These are phyloP conservation scores for Globisporangium solare DNA, from an alignment of 352 stramenopile genomes.

Conservation along the genomic window DNA sequence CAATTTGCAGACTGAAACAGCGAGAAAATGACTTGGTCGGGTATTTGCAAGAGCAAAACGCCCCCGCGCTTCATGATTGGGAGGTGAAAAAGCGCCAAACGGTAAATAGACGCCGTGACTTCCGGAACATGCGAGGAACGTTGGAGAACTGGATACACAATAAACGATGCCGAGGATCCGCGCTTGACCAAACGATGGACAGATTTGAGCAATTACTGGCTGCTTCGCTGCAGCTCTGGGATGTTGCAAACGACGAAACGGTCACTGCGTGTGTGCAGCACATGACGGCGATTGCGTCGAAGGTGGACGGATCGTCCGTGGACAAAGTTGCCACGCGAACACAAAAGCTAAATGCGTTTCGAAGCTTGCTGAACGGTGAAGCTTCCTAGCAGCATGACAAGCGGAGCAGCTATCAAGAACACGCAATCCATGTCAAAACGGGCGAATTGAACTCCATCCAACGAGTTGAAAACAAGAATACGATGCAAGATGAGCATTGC, in stretches of 20 bases:
- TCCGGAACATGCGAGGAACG: background rate
- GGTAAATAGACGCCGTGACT: background rate
- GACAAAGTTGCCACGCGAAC: background rate
- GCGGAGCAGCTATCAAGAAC: too few species aligned
- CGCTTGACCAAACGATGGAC: background rate
- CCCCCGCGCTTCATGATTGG: background rate
- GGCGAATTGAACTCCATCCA: too few species aligned
- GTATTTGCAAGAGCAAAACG: background rate
- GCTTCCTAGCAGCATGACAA: background rate
- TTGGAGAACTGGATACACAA: background rate
- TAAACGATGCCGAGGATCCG: background rate
- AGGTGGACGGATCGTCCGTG: background rate
- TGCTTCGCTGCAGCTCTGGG: background rate
- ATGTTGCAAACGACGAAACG: background rate
- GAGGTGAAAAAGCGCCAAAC: background rate
- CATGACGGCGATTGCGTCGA: background rate
- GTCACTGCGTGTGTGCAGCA: background rate
- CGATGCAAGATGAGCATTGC: too few species aligned
- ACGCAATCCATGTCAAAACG: too few species aligned
- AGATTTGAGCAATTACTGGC: background rate
- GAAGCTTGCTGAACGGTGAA: background rate
- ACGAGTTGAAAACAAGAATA: too few species aligned
- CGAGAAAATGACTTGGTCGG: background rate
- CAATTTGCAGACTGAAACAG: background rate
- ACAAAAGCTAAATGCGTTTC: constrained; percentile 1